Evolutionary conservation across 345 rosid genomes (phyloP).

Genomic region (Eucalyptus viminalis): DNA sequence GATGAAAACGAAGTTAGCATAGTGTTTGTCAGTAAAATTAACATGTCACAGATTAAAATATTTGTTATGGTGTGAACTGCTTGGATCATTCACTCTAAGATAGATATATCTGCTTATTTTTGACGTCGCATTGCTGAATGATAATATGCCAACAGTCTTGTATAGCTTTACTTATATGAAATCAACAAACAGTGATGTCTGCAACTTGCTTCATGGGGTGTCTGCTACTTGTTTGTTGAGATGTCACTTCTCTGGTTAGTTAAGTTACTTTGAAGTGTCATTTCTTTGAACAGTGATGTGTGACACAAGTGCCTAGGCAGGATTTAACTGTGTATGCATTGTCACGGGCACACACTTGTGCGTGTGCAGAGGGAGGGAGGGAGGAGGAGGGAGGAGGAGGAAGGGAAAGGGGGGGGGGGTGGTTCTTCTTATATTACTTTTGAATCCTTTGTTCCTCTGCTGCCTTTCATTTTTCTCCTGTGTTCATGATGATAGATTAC

Average conservation of each 20-base stretch:
- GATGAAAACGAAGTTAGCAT: background rate
- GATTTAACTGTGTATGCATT: background rate
- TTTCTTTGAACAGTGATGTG: background rate
- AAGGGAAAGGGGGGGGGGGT: fast-evolving
- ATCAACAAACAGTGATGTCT: background rate
- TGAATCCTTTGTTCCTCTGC: background rate
- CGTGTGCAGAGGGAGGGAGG: background rate
- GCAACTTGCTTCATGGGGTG: background rate
- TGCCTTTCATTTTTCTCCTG: background rate
- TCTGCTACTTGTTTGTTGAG: background rate
- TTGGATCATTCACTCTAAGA: background rate
- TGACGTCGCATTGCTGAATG: background rate
- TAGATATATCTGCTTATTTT: background rate
- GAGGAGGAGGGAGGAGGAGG: too few relatives aligned
- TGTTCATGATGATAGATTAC: background rate
- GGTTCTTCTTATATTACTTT: background rate
- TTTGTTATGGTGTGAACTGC: background rate
- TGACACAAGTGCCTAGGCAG: background rate
- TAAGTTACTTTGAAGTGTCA: background rate
- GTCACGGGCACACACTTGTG: background rate
- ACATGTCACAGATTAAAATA: background rate
- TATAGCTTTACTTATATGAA: background rate
- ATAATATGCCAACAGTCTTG: background rate
- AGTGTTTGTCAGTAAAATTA: background rate
- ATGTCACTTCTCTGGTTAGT: background rate